Evolutionary conservation across 257 asterid genomes (phyloP), one percentile per base, ranked within the genome.

Genomic region (Solanum acaule): DNA sequence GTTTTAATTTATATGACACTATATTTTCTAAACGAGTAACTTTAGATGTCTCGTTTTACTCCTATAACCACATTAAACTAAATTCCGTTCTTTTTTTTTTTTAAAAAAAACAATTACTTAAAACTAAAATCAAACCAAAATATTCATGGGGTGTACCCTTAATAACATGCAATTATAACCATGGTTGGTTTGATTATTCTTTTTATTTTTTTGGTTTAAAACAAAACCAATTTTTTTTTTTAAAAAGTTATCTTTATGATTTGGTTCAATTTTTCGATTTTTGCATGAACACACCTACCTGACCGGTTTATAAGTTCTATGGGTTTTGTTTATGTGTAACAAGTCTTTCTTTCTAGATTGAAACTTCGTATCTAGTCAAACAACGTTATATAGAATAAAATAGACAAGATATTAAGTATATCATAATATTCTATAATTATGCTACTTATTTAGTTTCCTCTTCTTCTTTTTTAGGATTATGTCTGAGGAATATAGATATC

Each of bases 401-500:
- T 2, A 11, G 6, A 14, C 20, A 18, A 44, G 49, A 12, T 42
- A 77, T 25, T 40, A 44, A 42, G 65, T 79, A 27, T 13, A 27
- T 13, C 25, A 8, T 46, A 46, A 46, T 46, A 27, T 22, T 29
- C 85, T 16, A 44, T 25, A 46, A 81, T 27, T 63, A 38, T 16
- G 65, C 40, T 81, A 16, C 56, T 16, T 18, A 4, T 27, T 56
- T 56, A 56, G 10, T 56, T 16, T 20, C 18, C 25, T 71, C 29
- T 8, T 4, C 1, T 27, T 29, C 0, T 35, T 10, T 25, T 72
- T 31, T 94, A 97, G 99, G 96, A 96, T 97, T 56, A 94, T 97
- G 99, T 93, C 91, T 7, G 99, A 97, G 85, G 98, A 97, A 40
- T 95, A 96, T 88, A 97, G 98, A 9, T 97, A 96, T 87, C 98